A percentile compares a stretch with the other conserved stretches of the same genome.
phyloP scores from a whole-genome alignment of 2,329 filamentous ascomycete genomes.

The Hansfordia pulvinata region DNA sequence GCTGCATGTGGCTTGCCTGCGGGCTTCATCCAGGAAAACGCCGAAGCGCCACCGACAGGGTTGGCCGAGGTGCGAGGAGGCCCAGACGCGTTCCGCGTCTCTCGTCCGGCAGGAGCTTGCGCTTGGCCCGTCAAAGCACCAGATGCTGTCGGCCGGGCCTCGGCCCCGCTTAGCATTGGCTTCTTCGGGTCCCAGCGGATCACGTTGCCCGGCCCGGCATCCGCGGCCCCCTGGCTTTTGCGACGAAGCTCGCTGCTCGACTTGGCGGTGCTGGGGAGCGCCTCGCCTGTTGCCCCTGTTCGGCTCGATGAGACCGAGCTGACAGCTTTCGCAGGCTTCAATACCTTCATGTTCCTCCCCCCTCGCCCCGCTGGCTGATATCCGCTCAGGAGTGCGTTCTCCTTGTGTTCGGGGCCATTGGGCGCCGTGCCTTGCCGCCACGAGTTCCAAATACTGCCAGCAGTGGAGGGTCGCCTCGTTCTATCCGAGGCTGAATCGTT shows the following conservation, averaged over 20 bases:
- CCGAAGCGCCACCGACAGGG: constrained; percentile 81
- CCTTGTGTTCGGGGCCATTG: constrained; percentile 37
- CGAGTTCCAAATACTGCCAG: constrained; percentile 53
- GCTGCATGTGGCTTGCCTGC: constrained; percentile 26
- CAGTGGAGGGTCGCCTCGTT: constrained; percentile 17
- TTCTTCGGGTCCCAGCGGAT: constrained; percentile 44
- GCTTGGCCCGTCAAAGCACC: constrained; percentile 18
- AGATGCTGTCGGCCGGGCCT: constrained; percentile 19
- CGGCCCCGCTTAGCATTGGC: constrained; percentile 24
- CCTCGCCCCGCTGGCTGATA: constrained; percentile 55
- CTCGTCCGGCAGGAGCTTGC: no score
- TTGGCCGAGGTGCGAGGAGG: constrained; percentile 51
- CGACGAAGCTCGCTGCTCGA: no score
- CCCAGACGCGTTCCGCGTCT: no score
- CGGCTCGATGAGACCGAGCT: constrained; percentile 36
- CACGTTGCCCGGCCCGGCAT: constrained; percentile 9
- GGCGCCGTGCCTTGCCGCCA: constrained; percentile 48
- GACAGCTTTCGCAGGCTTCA: constrained; percentile 61
- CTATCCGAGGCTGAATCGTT: constrained; percentile 11
- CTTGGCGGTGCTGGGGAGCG: no score
- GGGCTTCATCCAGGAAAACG: constrained; percentile 82
- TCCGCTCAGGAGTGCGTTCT: constrained; percentile 42
- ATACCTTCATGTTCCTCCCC: constrained; percentile 72
- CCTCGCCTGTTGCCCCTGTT: constrained; percentile 38
- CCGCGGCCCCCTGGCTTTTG: constrained; percentile 31